Conservation (phyloP, 2,329 filamentous ascomycete species). For the Chaetomium strumarium region DNA sequence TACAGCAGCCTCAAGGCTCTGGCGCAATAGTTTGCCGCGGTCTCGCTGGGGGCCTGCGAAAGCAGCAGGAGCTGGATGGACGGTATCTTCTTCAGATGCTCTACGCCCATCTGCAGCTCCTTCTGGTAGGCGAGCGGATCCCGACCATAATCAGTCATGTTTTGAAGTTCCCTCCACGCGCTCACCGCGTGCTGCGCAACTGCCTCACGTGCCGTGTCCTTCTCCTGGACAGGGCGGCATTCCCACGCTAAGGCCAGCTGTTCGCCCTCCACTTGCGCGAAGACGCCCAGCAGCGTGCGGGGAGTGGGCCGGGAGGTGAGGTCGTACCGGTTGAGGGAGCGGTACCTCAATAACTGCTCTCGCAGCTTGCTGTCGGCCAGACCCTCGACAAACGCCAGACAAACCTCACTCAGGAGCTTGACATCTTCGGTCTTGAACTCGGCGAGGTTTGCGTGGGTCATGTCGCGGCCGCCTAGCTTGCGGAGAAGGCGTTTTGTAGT, state of each 20-base stretch:
- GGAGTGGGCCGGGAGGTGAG: constrained; percentile 27
- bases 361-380: constrained; percentile 43
- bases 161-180: constrained; percentile 42
- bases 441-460: constrained; percentile 41
- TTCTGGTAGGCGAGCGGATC: constrained; percentile 48
- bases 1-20: constrained; percentile 38
- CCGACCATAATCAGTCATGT: constrained; percentile 34
- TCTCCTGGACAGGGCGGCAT: constrained; percentile 32
- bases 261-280: constrained; percentile 52
- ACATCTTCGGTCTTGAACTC: constrained; percentile 42
- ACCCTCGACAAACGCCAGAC: constrained; percentile 49
- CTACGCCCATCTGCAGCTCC: constrained; percentile 43
- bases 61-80: constrained; percentile 49
- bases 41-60: constrained; percentile 49
- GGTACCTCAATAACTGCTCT: constrained; percentile 38
- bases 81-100: constrained; percentile 45
- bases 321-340: constrained; percentile 40
- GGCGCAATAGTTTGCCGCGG: constrained; percentile 43
- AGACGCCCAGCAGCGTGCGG: constrained; percentile 49
- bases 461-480: constrained; percentile 44
- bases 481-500: constrained; percentile 45
- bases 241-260: constrained; percentile 44
- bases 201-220: constrained; percentile 31
- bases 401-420: constrained; percentile 46
- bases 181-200: constrained; percentile 35